Conservation (phyloP, 768 basidiomycete genomes). For the Tricholomella constricta region DNA sequence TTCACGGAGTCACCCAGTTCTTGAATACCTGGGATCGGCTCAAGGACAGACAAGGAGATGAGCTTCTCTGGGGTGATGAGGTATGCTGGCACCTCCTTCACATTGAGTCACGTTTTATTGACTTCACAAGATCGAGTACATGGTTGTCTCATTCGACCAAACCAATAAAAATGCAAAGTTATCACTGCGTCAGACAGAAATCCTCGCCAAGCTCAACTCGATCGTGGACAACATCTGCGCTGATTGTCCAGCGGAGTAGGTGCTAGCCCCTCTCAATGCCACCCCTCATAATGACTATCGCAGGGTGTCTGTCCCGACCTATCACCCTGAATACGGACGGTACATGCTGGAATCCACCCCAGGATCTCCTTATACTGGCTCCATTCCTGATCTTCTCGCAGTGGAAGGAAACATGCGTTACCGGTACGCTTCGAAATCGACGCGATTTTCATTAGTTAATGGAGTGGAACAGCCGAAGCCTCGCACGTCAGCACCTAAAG, state of each 20-base stretch:
- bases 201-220: constrained; percentile 73
- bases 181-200: constrained; percentile 94
- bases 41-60: constrained; percentile 89
- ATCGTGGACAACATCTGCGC: constrained; percentile 68
- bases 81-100: constrained; percentile 43
- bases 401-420: constrained; percentile 97
- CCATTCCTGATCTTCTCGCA: constrained; percentile 79
- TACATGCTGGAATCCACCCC: constrained; percentile 99
- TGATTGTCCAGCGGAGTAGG: constrained; percentile 63
- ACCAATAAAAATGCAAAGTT: constrained; percentile 78
- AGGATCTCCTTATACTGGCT: constrained; percentile 91
- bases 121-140: constrained; percentile 82
- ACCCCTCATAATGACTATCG: neutral
- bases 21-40: constrained; percentile 89
- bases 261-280: constrained; percentile 10
- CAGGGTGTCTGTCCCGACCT: constrained; percentile 80
- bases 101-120: constrained; percentile 12
- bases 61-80: constrained; percentile 98
- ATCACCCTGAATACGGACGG: constrained; percentile 97
- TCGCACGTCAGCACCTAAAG: constrained; percentile 82
- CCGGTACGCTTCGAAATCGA: constrained; percentile 49
- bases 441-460: neutral
- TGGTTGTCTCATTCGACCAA: constrained; percentile 87
- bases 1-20: constrained; percentile 95
- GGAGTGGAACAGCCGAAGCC: constrained; percentile 58